Conservation (phyloP, 805 yeast genomes). For the Candida railenensis region DNA sequence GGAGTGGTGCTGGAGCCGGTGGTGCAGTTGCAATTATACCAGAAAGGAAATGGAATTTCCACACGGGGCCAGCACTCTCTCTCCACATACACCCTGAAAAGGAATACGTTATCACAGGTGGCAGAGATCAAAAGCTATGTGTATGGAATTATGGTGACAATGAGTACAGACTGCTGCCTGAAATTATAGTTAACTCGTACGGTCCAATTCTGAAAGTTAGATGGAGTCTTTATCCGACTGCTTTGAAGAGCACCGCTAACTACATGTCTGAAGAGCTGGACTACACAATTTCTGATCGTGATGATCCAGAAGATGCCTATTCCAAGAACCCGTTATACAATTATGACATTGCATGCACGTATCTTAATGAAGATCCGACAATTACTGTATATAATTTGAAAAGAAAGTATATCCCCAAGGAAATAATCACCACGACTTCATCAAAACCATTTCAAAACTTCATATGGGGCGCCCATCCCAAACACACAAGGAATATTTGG, state of each 20-base stretch:
- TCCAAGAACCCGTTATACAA: conserved; percentile 36
- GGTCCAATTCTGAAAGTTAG: conserved; percentile 76
- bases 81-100: conserved; percentile 84
- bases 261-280: too few species aligned
- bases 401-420: conserved; percentile 73
- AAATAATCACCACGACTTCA: conserved; percentile 54
- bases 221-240: conserved; percentile 48
- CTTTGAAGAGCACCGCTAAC: not conserved
- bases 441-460: conserved; percentile 40
- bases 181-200: conserved; percentile 68
- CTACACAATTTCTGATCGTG: too few species aligned
- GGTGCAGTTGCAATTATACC: conserved; percentile 37
- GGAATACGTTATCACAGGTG: conserved; percentile 87
- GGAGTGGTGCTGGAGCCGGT: too few species aligned
- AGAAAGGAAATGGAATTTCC: conserved; percentile 81
- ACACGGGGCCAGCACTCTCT: conserved; percentile 86
- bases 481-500: conserved; percentile 30
- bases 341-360: conserved; percentile 73
- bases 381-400: conserved; percentile 68
- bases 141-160: conserved; percentile 59
- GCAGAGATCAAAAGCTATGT: conserved; percentile 81
- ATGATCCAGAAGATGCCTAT: conserved; percentile 10
- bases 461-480: conserved; percentile 35
- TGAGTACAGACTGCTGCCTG: conserved; percentile 45
- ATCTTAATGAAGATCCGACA: conserved; percentile 68